These are phyloP conservation scores for Furcasterigmium furcatum DNA, from an alignment of 2,329 filamentous ascomycete species.

Conservation along the genomic window DNA sequence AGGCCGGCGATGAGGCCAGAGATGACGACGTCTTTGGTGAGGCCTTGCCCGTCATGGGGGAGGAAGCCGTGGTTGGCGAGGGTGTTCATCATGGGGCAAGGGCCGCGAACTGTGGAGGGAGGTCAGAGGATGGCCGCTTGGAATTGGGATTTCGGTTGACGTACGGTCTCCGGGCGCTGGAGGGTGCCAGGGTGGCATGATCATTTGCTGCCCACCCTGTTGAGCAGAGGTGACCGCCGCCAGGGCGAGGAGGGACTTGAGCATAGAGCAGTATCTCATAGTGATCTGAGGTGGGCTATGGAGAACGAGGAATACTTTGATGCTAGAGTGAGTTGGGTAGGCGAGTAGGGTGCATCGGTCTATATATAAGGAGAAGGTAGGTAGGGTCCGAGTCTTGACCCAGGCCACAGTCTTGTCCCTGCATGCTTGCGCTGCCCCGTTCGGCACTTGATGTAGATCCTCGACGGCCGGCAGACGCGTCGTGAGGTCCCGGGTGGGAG, in stretches of 20 bases:
- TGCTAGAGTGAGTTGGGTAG: too few species aligned
- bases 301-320: too few species aligned
- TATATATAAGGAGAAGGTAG: too few species aligned
- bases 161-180: slow-evolving; percentile 5
- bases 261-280: background rate
- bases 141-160: accelerated
- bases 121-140: background rate
- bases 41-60: slow-evolving; percentile 38
- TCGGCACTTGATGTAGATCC: too few species aligned
- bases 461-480: too few species aligned
- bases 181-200: background rate
- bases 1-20: slow-evolving; percentile 33
- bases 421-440: too few species aligned
- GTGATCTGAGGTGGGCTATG: too few species aligned
- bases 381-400: too few species aligned
- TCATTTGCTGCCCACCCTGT: background rate
- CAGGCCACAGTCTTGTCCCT: too few species aligned
- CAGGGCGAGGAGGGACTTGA: too few species aligned
- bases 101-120: slow-evolving; percentile 26
- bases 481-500: too few species aligned
- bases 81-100: slow-evolving; percentile 50
- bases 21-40: slow-evolving; percentile 32
- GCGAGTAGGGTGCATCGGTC: too few species aligned
- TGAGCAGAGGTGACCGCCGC: background rate
- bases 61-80: slow-evolving; percentile 49